These are phyloP conservation scores for Yarrowia phangngaensis DNA, from an alignment of 805 yeast genomes.

Conservation along the genomic window DNA sequence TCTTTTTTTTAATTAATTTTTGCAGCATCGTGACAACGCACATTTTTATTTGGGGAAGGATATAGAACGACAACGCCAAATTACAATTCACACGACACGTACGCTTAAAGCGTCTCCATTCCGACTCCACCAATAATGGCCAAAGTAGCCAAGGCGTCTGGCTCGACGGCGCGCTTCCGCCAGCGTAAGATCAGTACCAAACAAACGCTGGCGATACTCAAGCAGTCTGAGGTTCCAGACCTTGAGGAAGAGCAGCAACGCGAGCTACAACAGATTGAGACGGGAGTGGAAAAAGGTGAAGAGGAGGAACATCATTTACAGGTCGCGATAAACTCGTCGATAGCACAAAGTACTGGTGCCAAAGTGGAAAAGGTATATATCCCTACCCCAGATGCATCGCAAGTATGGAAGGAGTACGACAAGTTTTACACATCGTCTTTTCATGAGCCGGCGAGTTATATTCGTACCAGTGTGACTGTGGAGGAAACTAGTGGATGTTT, in stretches of 20 bases:
- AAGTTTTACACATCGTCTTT: constrained; percentile 68
- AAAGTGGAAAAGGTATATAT: constrained; percentile 63
- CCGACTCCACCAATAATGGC: constrained; percentile 24
- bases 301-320: constrained; percentile 96
- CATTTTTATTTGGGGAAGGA: constrained; percentile 21
- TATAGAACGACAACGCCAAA: constrained; percentile 16
- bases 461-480: constrained; percentile 89
- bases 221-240: constrained; percentile 76
- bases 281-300: constrained; percentile 97
- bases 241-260: constrained; percentile 76
- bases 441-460: constrained; percentile 69
- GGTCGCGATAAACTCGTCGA: constrained; percentile 78
- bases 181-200: constrained; percentile 93
- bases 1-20: constrained; percentile 19
- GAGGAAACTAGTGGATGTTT: constrained; percentile 87
- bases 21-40: constrained; percentile 22
- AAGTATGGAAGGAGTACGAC: constrained; percentile 68
- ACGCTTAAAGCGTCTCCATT: constrained; percentile 10
- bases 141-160: constrained; percentile 41
- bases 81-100: constrained; percentile 14
- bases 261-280: constrained; percentile 83
- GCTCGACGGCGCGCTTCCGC: constrained; percentile 64
- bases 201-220: constrained; percentile 72
- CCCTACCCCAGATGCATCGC: constrained; percentile 95
- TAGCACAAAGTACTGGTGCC: constrained; percentile 52